phyloP scores from a whole-genome alignment of 805 yeast genomes.

The Aciculoconidium aculeatum region DNA sequence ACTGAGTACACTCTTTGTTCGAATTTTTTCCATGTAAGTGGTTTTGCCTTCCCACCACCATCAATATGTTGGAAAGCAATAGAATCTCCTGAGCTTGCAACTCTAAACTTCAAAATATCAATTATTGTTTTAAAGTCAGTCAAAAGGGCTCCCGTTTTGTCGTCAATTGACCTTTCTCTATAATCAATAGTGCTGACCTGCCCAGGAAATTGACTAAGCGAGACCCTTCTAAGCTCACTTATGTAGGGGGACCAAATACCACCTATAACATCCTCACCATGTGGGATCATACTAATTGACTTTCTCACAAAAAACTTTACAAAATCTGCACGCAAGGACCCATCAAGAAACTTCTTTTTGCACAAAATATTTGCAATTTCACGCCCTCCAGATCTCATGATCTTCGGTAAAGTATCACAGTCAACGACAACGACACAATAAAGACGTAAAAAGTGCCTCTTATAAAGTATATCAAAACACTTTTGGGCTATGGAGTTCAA shows the following conservation, averaged over 20 bases:
- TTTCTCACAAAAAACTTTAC: slow-evolving; percentile 71
- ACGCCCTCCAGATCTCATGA: slow-evolving; percentile 75
- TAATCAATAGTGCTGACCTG: slow-evolving; percentile 82
- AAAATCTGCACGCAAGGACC: slow-evolving; percentile 71
- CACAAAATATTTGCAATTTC: slow-evolving; percentile 91
- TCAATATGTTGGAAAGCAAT: slow-evolving; percentile 57
- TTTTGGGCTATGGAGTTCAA: slow-evolving; percentile 38
- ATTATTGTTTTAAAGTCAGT: slow-evolving; percentile 66
- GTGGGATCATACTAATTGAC: slow-evolving; percentile 60
- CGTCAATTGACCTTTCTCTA: slow-evolving; percentile 71
- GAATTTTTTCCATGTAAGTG: slow-evolving; percentile 69
- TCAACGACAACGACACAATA: slow-evolving; percentile 79
- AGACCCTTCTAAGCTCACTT: slow-evolving; percentile 56
- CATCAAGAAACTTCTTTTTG: slow-evolving; percentile 70
- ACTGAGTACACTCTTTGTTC: slow-evolving; percentile 74
- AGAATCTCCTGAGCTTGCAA: slow-evolving; percentile 68
- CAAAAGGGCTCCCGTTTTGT: slow-evolving; percentile 66
- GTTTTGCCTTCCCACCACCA: slow-evolving; percentile 29
- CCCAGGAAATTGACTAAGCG: slow-evolving; percentile 57
- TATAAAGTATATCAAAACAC: slow-evolving; percentile 38
- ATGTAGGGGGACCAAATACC: slow-evolving; percentile 82
- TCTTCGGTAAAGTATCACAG: slow-evolving; percentile 77
- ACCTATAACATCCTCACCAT: slow-evolving; percentile 70
- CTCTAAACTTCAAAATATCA: slow-evolving; percentile 76
- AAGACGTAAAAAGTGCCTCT: slow-evolving; percentile 64